Base-by-base conservation (phyloP, 768 basidiomycete species). In the Boletales sp. region DNA sequence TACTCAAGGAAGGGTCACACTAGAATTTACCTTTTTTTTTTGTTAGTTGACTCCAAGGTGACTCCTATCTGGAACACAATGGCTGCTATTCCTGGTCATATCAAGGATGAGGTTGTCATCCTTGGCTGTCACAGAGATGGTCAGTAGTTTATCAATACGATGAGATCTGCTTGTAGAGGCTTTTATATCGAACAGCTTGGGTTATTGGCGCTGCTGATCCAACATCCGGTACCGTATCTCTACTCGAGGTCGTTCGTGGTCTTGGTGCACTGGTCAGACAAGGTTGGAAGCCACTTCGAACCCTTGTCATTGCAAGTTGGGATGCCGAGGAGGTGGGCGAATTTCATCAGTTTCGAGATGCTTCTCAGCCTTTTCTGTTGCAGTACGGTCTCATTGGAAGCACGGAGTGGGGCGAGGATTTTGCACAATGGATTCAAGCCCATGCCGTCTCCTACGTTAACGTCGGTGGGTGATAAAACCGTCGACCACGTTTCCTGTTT, bases 371-470 rank as follows among this genome's bases (percentile, higher is more conserved):
- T 31, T 27, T 30, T 45, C 21, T 19, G 30, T 31, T 47, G 8
- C n/a, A 78, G 76, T 78, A 80, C 46, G 89, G 88, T 21, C 75
- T 92, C 37, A 64, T 90, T 34, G 94, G 94, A 24, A 88, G 85
- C 60, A 94, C 90, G 4, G 94, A 97, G 68, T 95, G 87, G 80
- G 91, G 84, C 9, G 94, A 97, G 67, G 95, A 97, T 65, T 97
- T 95, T 63, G 68, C 82, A 0, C 74, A 80, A 18, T 94, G 86
- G 82, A 81, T 97, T 38, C 75, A 80, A 19, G 72, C 83, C 24
- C 80, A 94, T 53, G 87, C 85, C 39, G 92, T 90, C 14, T 79
- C 89, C 13, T 97, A 97, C 62, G 66, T 97, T 50, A 97, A 97
- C 62, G 75, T 94, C 21, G 82, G 75, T 72, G 61, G 34, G 70